Evolutionary conservation across 2,329 filamentous ascomycete species (phyloP), one percentile per base, ranked within the genome.

Genomic region (Trichoderma sp.): DNA sequence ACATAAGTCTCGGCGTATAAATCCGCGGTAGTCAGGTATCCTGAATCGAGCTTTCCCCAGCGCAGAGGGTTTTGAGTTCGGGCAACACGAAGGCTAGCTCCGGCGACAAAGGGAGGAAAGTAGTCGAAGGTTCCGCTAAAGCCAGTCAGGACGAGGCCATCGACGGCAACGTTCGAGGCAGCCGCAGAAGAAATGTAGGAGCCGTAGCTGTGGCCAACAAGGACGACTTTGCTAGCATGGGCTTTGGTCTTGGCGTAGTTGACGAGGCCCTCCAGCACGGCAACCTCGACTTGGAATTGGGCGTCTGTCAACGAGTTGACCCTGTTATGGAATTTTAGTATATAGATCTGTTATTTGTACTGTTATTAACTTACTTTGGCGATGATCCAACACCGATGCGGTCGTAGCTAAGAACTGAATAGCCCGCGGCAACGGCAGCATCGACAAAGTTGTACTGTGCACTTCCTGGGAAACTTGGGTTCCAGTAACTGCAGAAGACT

Each of bases 221-320:
- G 65, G 18, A 9, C 65, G n/a, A 68, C n/a, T 6, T 68, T 39
- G 65, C 1, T 68, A 2, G 65, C 65, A 21, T 47, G 18, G 21
- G 53, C 53, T 12, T 58, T 60, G 18, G 65, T 68, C 21, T 68
- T 60, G 65, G 53, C 65, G 4, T 68, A 68, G 26, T 68, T 60
- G 34, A 69, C 56, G 36, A 69, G 66, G 9, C 56, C 66, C 9
- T 69, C 56, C 6, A 69, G 18, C n/a, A 69, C 53, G 39, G 66
- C 66, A 18, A 69, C 66, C 32, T 69, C 66, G 39, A 69, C 66
- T 9, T 69, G 66, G 66, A 69, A 69, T 36, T 69, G 66, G 1
- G 66, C 56, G 21, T 69, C 56, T 61, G 66, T 60, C 36, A 61
- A 36, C 8, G 66, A 61, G 56, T 61, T 69, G 26, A 69, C 56